Evolutionary conservation across 1,139 yeast species (phyloP).

Genomic region (Suhomyces guaymorum): DNA sequence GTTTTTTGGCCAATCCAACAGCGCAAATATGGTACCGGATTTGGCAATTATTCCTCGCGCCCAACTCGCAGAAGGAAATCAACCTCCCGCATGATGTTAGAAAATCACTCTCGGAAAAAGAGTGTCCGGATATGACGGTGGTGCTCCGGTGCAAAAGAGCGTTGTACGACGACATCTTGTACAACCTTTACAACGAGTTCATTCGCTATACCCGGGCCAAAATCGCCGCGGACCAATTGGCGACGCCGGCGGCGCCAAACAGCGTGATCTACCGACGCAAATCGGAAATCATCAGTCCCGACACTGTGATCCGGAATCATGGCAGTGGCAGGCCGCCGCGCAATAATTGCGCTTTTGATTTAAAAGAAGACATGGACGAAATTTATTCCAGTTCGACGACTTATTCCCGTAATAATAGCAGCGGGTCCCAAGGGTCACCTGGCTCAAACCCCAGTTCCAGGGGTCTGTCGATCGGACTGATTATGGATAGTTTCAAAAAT

Average conservation of each 20-base stretch:
- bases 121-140: slow-evolving; percentile 16
- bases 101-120: slow-evolving; percentile 15
- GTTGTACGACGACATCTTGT: slow-evolving; percentile 33
- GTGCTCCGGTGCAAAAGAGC: slow-evolving; percentile 24
- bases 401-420: slow-evolving; percentile 15
- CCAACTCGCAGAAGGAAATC: slow-evolving; percentile 35
- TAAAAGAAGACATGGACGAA: slow-evolving; percentile 5
- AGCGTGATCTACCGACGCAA: slow-evolving; percentile 12
- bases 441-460: slow-evolving; percentile 16
- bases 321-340: slow-evolving; percentile 6
- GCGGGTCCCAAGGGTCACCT: slow-evolving; percentile 6
- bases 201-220: slow-evolving; percentile 14
- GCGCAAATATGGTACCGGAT: slow-evolving; percentile 28
- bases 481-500: slow-evolving; percentile 24
- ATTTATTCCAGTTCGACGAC: no score
- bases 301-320: slow-evolving; percentile 4
- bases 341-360: slow-evolving; percentile 7
- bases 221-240: slow-evolving; percentile 7
- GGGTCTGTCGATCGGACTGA: slow-evolving; percentile 25
- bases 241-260: slow-evolving; percentile 8
- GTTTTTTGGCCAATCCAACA: slow-evolving; percentile 20
- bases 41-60: slow-evolving; percentile 26
- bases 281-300: slow-evolving; percentile 15
- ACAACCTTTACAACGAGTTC: slow-evolving; percentile 38
- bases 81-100: slow-evolving; percentile 32